These are phyloP conservation scores for Lachnellula hyalina DNA, from an alignment of 2,329 filamentous ascomycete genomes.

Conservation along the genomic window DNA sequence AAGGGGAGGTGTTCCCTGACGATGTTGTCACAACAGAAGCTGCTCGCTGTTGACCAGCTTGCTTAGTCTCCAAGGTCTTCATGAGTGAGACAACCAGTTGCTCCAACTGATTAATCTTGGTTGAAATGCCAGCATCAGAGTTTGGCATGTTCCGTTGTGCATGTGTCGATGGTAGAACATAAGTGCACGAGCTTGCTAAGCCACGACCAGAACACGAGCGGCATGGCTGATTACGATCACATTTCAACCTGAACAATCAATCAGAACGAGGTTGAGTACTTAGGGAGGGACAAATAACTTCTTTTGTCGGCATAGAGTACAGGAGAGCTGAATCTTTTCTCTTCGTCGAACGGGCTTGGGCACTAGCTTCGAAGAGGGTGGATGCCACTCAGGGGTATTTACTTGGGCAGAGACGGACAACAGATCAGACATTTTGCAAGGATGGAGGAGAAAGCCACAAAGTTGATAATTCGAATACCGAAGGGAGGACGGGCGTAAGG, in stretches of 20 bases:
- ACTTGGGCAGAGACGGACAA: background rate
- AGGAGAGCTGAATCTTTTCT: constrained; percentile 11
- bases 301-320: constrained; percentile 8
- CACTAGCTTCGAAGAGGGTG: background rate
- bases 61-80: constrained; percentile 7
- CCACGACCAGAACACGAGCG: constrained; percentile 45
- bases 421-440: background rate
- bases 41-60: background rate
- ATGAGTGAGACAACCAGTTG: constrained; percentile 50
- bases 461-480: background rate
- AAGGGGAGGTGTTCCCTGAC: background rate
- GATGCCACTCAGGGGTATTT: background rate
- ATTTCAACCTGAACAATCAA: constrained; percentile 34
- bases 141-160: constrained; percentile 35
- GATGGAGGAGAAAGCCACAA: background rate
- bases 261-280: background rate
- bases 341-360: constrained; percentile 3
- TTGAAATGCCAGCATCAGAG: constrained; percentile 45
- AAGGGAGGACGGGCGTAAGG: background rate
- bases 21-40: background rate
- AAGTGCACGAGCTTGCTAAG: constrained; percentile 37
- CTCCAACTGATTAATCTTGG: constrained; percentile 48
- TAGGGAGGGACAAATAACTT: constrained; percentile 3
- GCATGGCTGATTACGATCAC: constrained; percentile 47
- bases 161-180: background rate